phyloP scores from a whole-genome alignment of 129 eudicot genomes.

The Ambrosia artemisiifolia region DNA sequence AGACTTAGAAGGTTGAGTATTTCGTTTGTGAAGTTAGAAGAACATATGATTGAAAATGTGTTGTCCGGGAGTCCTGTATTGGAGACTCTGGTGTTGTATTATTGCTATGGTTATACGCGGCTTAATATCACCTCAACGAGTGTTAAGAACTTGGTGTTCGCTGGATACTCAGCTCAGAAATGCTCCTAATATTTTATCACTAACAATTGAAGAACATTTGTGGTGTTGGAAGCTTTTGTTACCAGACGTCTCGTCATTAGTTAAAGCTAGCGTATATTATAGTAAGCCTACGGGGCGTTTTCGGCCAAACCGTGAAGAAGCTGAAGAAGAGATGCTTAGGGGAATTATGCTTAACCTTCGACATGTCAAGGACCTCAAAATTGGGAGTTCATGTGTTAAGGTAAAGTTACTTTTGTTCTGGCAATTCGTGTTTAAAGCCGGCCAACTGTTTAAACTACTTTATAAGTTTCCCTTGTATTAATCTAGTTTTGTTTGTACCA shows the following conservation, averaged over 20 bases:
- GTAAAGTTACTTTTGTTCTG: neutral
- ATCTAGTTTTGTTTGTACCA: neutral
- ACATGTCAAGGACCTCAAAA: no score
- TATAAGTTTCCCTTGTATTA: neutral
- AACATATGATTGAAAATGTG: conserved; percentile 19
- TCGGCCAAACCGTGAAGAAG: no score
- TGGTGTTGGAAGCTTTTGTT: conserved; percentile 21
- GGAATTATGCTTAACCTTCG: no score
- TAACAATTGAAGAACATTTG: conserved; percentile 4
- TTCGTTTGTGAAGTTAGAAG: neutral
- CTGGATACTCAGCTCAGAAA: conserved; percentile 10
- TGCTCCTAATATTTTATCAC: conserved; percentile 25
- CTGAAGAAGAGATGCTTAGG: no score
- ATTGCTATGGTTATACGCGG: conserved; percentile 20
- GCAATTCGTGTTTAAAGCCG: neutral
- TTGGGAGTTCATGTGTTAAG: neutral
- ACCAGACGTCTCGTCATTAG: conserved; percentile 19
- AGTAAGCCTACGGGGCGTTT: neutral
- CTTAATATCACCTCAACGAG: conserved; percentile 16
- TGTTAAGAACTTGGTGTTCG: conserved; percentile 19
- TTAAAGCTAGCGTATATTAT: conserved; percentile 16
- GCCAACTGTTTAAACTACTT: neutral
- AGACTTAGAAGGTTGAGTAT: conserved; percentile 16
- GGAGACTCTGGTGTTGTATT: conserved; percentile 9
- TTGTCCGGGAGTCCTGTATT: conserved; percentile 22